Evolutionary conservation across 2,329 filamentous ascomycete genomes (phyloP).

Genomic region (Peltaster fructicola): DNA sequence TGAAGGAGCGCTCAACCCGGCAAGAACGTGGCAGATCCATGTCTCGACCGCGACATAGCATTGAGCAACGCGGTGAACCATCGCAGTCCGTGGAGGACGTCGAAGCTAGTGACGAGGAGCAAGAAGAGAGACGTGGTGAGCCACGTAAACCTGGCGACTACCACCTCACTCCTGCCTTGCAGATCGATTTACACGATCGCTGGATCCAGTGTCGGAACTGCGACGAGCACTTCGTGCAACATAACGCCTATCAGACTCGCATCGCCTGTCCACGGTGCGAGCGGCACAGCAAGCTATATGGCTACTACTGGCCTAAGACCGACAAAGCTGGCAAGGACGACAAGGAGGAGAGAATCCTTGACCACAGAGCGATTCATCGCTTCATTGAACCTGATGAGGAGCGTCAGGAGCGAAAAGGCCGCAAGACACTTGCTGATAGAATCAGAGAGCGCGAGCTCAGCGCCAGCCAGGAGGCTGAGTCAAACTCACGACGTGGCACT

Average conservation of each 20-base stretch:
- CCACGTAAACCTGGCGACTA: constrained; percentile 40
- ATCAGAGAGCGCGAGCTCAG: constrained; percentile 12
- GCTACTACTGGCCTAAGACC: constrained; percentile 91
- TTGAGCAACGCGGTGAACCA: too few species aligned
- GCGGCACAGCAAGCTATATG: constrained; percentile 87
- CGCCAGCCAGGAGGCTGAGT: constrained; percentile 8
- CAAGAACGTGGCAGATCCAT: too few species aligned
- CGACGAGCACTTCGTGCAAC: constrained; percentile 65
- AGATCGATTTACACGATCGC: constrained; percentile 56
- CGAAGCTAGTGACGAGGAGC: constrained; percentile 6
- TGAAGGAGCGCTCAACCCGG: too few species aligned
- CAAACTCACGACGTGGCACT: too few species aligned
- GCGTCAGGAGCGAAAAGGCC: constrained; percentile 17
- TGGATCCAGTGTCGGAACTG: constrained; percentile 89
- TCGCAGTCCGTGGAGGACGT: constrained; percentile 2
- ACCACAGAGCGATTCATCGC: constrained; percentile 74
- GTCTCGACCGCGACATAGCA: too few species aligned
- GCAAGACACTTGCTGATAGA: constrained; percentile 15
- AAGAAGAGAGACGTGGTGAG: constrained; percentile 17
- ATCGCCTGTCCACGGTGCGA: constrained; percentile 84
- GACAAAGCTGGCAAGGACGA: constrained; percentile 61
- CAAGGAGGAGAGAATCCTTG: constrained; percentile 49
- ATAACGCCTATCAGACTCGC: constrained; percentile 71
- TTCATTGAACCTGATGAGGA: constrained; percentile 46
- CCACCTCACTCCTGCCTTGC: constrained; percentile 56